Evolutionary conservation across 2,329 filamentous ascomycete species (phyloP), one percentile per base, ranked within the genome.

Genomic region (Ascosphaera apis): DNA sequence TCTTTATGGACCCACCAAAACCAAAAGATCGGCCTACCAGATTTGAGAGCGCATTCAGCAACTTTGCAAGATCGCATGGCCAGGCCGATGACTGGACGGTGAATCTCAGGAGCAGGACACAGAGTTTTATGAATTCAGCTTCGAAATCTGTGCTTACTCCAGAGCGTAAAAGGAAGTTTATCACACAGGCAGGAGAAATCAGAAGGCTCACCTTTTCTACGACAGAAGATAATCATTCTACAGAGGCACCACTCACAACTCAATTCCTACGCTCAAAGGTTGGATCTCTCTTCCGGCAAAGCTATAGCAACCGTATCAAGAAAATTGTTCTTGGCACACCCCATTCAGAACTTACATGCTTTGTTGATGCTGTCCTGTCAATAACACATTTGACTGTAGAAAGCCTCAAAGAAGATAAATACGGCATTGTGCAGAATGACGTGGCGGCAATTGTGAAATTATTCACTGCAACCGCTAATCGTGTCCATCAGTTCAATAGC

Each of bases 391-490:
- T 95, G 18, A 68, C 79, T 0, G 66, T 81, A 3, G 67, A 68
- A 41, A 86, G 78, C 53, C 56, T 93, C 37, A 60, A 62, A 3
- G 84, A 95, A 53, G 86, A 95, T 51, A 66, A 67, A 33, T 88
- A 73, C 48, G 86, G 86, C 11, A 78, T 80, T 45, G 86, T 91
- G n/a, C 76, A 91, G 44, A 65, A 72, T 31, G 79, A 88, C 43
- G 72, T 95, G 2, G 70, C 78, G 1, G 58, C 57, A 34, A 74
- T 91, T 38, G 69, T 93, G 35, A 69, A 76, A 33, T 69, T 72
- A 1, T 69, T 91, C 41, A 84, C 80, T 0, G 49, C 52, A 32
- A 72, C 78, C 0, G 72, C 83, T 38, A 65, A 60, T 37, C 71
- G 71, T 43, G 58, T 92, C 3, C 76, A 91, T 47, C 56, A 51